These are phyloP conservation scores for Erigeron canadensis DNA, from an alignment of 129 eudicot species.

Conservation along the genomic window DNA sequence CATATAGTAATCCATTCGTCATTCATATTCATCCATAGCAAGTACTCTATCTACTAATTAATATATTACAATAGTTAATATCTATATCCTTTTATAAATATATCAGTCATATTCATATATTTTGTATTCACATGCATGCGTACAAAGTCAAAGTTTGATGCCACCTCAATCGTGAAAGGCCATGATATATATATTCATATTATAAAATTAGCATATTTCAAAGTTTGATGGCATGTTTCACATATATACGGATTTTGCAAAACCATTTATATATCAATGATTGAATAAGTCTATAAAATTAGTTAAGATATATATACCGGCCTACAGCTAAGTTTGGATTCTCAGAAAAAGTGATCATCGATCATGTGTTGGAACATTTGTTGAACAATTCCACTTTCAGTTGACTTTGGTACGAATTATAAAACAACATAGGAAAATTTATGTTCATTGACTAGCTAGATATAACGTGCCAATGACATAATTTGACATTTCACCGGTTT, in stretches of 20 bases:
- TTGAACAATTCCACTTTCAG: not conserved
- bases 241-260: too few species aligned
- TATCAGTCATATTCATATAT: not conserved
- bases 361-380: not conserved
- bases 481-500: not conserved
- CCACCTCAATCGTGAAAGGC: too few species aligned
- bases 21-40: not conserved
- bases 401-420: not conserved
- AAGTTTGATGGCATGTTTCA: not conserved
- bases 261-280: too few species aligned
- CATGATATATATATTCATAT: too few species aligned
- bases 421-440: too few species aligned
- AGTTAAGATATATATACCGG: not conserved
- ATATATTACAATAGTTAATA: not conserved
- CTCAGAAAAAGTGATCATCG: not conserved
- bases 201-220: too few species aligned
- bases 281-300: not conserved
- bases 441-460: not conserved
- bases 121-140: slow-evolving; percentile 11
- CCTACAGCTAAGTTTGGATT: not conserved
- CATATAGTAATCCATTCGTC: not conserved
- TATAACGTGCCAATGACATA: not conserved
- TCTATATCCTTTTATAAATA: too few species aligned
- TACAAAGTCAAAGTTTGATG: not conserved
- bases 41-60: not conserved